Evolutionary conservation across 2,329 filamentous ascomycete genomes (phyloP).

Genomic region (Alternaria sp.): DNA sequence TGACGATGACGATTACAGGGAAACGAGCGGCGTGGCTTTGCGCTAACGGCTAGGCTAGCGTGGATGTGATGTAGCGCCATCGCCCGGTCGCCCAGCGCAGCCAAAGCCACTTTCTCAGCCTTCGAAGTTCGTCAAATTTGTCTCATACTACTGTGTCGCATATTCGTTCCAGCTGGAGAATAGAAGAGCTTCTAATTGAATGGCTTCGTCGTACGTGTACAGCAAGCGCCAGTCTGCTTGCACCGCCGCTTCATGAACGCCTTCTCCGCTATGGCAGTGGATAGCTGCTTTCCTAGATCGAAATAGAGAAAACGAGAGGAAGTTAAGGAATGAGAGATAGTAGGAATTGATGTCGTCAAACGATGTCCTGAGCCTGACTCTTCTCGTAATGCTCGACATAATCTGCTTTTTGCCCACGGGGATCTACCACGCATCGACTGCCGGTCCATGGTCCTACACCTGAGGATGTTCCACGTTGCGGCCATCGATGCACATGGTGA

Average conservation of each 20-base stretch:
- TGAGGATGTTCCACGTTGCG: background rate
- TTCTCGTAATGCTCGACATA: background rate
- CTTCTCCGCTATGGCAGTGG: background rate
- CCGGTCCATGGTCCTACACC: background rate
- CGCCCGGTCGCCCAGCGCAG: no score
- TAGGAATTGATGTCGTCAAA: background rate
- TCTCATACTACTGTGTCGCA: background rate
- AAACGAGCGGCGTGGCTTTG: background rate
- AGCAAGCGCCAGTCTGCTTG: background rate
- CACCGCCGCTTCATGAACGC: background rate
- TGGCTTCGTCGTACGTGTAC: background rate
- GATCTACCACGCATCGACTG: background rate
- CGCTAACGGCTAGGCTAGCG: background rate
- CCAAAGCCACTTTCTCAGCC: background rate
- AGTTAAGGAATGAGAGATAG: background rate
- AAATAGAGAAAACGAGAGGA: background rate
- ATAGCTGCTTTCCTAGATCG: background rate
- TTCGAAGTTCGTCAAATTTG: background rate
- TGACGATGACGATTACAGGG: constrained; percentile 1
- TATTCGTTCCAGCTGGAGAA: background rate
- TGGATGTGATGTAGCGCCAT: background rate
- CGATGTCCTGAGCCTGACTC: background rate
- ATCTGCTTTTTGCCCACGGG: background rate
- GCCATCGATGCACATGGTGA: background rate
- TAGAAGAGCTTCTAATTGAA: background rate